These are phyloP conservation scores for Sisymbrium irio DNA, from an alignment of 345 rosid species.

Conservation along the genomic window DNA sequence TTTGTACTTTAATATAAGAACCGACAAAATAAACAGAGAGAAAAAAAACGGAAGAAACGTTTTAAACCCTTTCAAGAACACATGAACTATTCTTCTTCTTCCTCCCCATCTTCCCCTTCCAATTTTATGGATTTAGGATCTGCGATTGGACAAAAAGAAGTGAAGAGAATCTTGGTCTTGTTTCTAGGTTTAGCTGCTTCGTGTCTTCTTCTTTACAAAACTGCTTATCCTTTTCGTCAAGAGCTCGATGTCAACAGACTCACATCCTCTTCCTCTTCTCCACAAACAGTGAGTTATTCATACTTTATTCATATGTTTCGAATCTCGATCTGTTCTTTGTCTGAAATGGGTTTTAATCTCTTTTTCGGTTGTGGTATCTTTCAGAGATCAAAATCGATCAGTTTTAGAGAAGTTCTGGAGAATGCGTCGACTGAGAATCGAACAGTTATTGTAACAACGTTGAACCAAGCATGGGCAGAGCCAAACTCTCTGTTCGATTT, in stretches of 20 bases:
- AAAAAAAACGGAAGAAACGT: slow-evolving; percentile 2
- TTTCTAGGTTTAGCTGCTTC: slow-evolving; percentile 21
- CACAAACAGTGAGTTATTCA: not conserved
- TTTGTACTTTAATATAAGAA: not conserved
- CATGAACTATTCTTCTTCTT: slow-evolving; percentile 4
- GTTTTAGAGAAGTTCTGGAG: slow-evolving; percentile 32
- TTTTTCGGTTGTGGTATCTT: slow-evolving; percentile 6
- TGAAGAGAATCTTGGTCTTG: slow-evolving; percentile 19
- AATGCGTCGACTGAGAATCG: slow-evolving; percentile 34
- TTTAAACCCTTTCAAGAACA: slow-evolving; percentile 13
- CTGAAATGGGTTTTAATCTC: not conserved
- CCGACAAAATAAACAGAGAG: slow-evolving; percentile 8
- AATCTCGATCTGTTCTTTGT: not conserved
- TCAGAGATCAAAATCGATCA: slow-evolving; percentile 15
- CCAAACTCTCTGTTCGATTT: slow-evolving; percentile 54
- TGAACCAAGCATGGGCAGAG: slow-evolving; percentile 67
- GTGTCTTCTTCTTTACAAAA: slow-evolving; percentile 30
- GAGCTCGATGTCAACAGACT: slow-evolving; percentile 9
- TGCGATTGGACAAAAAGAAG: slow-evolving; percentile 12
- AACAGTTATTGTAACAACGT: slow-evolving; percentile 63
- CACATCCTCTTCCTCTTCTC: not conserved
- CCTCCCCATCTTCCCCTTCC: slow-evolving; percentile 15
- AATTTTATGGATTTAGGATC: not conserved
- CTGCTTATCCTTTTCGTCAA: slow-evolving; percentile 17
- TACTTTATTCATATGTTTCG: not conserved